Conservation (phyloP, 805 yeast species). For the Candida michaelii region DNA sequence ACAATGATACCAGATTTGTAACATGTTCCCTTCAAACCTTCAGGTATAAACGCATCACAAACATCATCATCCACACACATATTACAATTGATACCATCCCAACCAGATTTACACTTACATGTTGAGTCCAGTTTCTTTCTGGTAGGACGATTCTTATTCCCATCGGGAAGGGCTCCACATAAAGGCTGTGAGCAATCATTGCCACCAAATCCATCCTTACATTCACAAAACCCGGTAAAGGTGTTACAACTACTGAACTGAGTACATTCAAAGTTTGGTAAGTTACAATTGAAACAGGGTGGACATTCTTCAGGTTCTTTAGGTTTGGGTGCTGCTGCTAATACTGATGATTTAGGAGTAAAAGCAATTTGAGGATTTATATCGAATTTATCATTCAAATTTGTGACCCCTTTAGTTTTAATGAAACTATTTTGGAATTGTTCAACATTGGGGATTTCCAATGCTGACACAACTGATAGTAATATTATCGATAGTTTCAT, state of each 20-base stretch:
- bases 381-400: slow-evolving; percentile 25
- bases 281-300: slow-evolving; percentile 92
- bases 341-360: slow-evolving; percentile 5
- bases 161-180: slow-evolving; percentile 79
- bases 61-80: slow-evolving; percentile 70
- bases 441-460: slow-evolving; percentile 3
- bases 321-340: too few species aligned
- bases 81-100: slow-evolving; percentile 95
- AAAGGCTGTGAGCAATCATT: slow-evolving; percentile 84
- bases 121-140: slow-evolving; percentile 47
- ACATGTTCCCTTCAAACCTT: slow-evolving; percentile 81
- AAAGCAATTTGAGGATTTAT: slow-evolving; percentile 6
- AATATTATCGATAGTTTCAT: slow-evolving; percentile 3
- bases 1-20: slow-evolving; percentile 83
- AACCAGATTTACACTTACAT: slow-evolving; percentile 81
- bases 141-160: slow-evolving; percentile 60
- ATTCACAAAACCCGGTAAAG: slow-evolving; percentile 87
- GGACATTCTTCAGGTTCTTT: slow-evolving; percentile 58
- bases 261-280: slow-evolving; percentile 85
- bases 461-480: slow-evolving; percentile 6
- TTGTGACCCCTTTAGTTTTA: slow-evolving; percentile 18
- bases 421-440: slow-evolving; percentile 15
- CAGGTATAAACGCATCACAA: slow-evolving; percentile 88
- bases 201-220: slow-evolving; percentile 92
- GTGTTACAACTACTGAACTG: slow-evolving; percentile 89